These are phyloP conservation scores for Verbena officinalis DNA, from an alignment of 257 asterid genomes.

Conservation along the genomic window DNA sequence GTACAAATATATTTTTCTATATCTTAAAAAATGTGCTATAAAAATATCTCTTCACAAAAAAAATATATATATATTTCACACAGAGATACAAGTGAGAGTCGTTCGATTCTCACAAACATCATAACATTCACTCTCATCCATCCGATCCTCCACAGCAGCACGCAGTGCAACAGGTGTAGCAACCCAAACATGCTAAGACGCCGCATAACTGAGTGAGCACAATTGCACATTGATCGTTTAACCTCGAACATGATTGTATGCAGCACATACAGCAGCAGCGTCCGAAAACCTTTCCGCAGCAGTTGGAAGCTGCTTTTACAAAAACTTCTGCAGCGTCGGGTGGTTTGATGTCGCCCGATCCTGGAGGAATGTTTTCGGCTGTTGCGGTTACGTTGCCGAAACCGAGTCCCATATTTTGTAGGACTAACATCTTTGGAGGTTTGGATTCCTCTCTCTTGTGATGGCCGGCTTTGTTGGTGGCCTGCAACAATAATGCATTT, in stretches of 20 bases:
- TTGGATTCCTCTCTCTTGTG: conserved; percentile 46
- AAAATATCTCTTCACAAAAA: no score
- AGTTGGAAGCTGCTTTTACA: conserved; percentile 62
- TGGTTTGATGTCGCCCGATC: conserved; percentile 36
- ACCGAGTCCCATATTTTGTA: conserved; percentile 55
- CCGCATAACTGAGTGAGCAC: conserved; percentile 66
- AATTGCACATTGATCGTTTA: conserved; percentile 75
- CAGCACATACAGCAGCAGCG: conserved; percentile 90
- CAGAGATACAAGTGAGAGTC: no score
- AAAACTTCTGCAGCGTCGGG: conserved; percentile 64
- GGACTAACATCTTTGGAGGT: conserved; percentile 31
- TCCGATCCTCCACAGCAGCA: conserved; percentile 46
- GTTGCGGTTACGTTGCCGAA: conserved; percentile 80
- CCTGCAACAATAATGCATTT: conserved; percentile 36
- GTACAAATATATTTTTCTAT: no score
- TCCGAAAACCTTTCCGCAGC: conserved; percentile 64
- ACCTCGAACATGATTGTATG: conserved; percentile 54
- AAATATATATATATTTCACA: no score
- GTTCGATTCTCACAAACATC: no score
- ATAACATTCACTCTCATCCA: conserved; percentile 20
- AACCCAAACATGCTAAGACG: conserved; percentile 75
- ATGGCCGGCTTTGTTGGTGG: conserved; percentile 36
- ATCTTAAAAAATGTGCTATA: no score
- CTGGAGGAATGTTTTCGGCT: conserved; percentile 65
- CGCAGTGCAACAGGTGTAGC: conserved; percentile 53